These are phyloP conservation scores for Aspergillus coremiiformis DNA, from an alignment of 495 filamentous ascomycete genomes.

Conservation along the genomic window DNA sequence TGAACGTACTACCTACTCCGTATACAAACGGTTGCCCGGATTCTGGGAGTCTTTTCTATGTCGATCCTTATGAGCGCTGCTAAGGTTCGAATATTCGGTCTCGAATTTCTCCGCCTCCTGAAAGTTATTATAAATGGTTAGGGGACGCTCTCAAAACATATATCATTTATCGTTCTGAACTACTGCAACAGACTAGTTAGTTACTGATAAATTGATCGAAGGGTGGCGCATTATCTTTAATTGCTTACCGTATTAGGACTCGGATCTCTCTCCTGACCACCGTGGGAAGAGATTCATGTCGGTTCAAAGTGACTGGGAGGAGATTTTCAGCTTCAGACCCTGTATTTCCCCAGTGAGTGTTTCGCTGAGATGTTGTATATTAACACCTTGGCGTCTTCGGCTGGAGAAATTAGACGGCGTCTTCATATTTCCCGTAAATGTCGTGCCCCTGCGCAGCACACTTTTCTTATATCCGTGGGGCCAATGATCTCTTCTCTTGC, in stretches of 20 bases:
- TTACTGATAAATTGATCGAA: neutral
- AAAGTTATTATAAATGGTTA: neutral
- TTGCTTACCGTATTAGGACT: too few relatives aligned
- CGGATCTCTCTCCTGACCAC: too few relatives aligned
- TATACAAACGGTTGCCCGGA: neutral
- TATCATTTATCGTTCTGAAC: neutral
- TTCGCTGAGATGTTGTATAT: too few relatives aligned
- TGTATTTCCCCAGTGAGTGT: too few relatives aligned
- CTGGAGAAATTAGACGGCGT: too few relatives aligned
- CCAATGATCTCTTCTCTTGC: constrained; percentile 58
- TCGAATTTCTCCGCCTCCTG: neutral
- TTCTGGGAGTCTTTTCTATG: neutral
- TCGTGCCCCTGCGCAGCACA: constrained; percentile 46
- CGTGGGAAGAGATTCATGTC: too few relatives aligned
- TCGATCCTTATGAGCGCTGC: neutral
- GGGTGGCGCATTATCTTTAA: too few relatives aligned
- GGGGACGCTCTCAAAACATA: neutral
- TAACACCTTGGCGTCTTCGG: too few relatives aligned
- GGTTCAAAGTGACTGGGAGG: too few relatives aligned
- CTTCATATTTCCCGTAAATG: too few relatives aligned
- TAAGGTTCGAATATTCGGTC: constrained; percentile 3
- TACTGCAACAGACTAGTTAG: neutral
- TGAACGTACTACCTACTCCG: too few relatives aligned
- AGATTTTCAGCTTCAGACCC: too few relatives aligned
- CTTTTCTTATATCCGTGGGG: constrained; percentile 46